Evolutionary conservation across 2,329 filamentous ascomycete species (phyloP), one percentile per base, ranked within the genome.

Genomic region (Aurifilum marmelostoma): DNA sequence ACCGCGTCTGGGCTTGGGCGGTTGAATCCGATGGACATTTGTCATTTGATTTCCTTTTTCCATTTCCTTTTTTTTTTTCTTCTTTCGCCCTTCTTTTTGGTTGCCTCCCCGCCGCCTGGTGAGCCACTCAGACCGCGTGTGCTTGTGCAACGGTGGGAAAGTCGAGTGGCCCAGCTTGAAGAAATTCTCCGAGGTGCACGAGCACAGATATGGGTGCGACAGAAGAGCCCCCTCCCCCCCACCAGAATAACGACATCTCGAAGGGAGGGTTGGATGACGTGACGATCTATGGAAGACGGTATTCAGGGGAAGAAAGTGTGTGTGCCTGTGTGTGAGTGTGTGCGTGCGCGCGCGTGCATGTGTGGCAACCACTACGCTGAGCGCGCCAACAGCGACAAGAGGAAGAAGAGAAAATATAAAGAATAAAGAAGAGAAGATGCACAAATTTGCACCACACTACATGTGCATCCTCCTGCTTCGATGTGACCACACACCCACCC

Each of bases 371-470:
- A 52, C 61, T 56, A 61, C 32, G 59, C 54, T 61, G 41, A 43
- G 16, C 6, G 21, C 34, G 4, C 3, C 21, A 43, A 21, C 16
- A 43, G 41, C 41, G 41, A 43, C 16, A 21, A 43, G 14, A 6
- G 41, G 14, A 16, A 21, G 18, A 43, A 7, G 41, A 21, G 16
- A 7, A 59, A 8, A 34, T 5, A 43, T 16, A 39, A 16, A 43
- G 37, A 52, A 24, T 65, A 56, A 52, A 11, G 32, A 16, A 54
- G 11, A 43, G 34, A 52, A 24, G 65, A 47, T 41, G 47, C 68
- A 70, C 65, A 70, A 70, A 70, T 65, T 67, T 70, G 68, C 65
- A 67, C 68, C 32, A 67, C 68, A 62, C 18, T n/a, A 47, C n/a
- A n/a, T n/a, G n/a, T n/a, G n/a, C 43, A 47, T 47, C 9, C 43